Base-by-base conservation (phyloP, 2,329 filamentous ascomycete species). In the Chaetomiaceae sp. region DNA sequence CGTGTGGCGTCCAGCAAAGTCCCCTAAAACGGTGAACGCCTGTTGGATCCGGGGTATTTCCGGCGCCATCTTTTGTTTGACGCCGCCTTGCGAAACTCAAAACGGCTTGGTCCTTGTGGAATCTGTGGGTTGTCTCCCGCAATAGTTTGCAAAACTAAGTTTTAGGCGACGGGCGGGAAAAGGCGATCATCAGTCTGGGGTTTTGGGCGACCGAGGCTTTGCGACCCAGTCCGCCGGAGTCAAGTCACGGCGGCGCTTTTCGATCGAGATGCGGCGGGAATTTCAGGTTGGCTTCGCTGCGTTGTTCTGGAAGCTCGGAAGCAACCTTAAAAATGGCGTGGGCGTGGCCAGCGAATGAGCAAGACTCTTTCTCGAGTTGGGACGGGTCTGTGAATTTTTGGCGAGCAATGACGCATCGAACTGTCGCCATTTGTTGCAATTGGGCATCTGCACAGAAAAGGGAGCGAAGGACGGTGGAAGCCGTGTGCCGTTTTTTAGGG, bases 241-340 rank as follows among this genome's bases (percentile, higher is more conserved):
- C 37, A 17, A 12, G 23, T 22, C 25, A 38, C 34, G 23, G 34
- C 6, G 4, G 8, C n/a, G 34, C n/a, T 39, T 39, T 8, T 17
- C 9, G n/a, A n/a, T n/a, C n/a, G n/a, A n/a, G n/a, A n/a, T n/a
- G n/a, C n/a, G n/a, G n/a, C n/a, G n/a, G n/a, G n/a, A n/a, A n/a
- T n/a, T n/a, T n/a, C n/a, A n/a, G n/a, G n/a, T n/a, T n/a, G n/a
- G n/a, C 36, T 31, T 47, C 44, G 23, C 4, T 43, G 37, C 43
- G 29, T 43, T 37, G 31, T 53, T 53, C 51, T 48, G 20, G 51
- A 53, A 53, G 29, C 6, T 36, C 38, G 38, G 45, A 53, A 31
- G 15, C 33, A 46, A 52, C 36, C 19, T 46, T 12, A 44, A 20
- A 17, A 3, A 19, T 3, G n/a, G 42, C 11, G 11, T 43, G 1